Conservation (phyloP, 2,329 filamentous ascomycete species). For the Orbilia brochopaga region DNA sequence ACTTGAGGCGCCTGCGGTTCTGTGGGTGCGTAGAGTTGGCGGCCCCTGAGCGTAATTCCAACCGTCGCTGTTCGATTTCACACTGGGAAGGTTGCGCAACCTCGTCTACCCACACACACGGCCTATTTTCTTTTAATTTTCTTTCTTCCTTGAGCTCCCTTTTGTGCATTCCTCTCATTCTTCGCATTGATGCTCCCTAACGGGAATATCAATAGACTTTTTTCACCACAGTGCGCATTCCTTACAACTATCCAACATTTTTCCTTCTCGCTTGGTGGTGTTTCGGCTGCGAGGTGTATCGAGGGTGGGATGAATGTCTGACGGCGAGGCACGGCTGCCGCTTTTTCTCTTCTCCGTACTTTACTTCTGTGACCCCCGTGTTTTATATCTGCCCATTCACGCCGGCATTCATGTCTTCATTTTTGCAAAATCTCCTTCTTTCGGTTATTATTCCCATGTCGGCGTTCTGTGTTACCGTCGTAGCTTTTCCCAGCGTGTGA, state of each 20-base stretch:
- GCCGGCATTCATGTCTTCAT: not conserved
- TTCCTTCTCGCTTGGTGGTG: not conserved
- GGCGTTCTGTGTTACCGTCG: constrained; percentile 7
- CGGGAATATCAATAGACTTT: not conserved
- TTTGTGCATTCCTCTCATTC: constrained; percentile 3
- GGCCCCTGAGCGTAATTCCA: constrained; percentile 24
- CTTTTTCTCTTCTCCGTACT: not conserved
- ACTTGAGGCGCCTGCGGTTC: constrained; percentile 53
- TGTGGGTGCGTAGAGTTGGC: constrained; percentile 53
- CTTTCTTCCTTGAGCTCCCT: constrained; percentile 2
- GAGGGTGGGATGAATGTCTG: not conserved
- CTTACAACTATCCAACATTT: constrained; percentile 24
- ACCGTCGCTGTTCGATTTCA: not conserved
- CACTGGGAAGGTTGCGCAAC: not conserved
- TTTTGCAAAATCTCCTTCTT: too few species aligned
- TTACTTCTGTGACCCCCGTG: not conserved
- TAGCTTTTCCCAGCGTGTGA: not conserved
- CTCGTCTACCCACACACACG: constrained; percentile 8
- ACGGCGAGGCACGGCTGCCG: not conserved
- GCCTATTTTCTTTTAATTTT: constrained; percentile 10
- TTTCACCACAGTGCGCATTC: not conserved
- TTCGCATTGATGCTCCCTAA: constrained; percentile 7
- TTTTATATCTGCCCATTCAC: not conserved
- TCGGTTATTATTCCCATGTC: not conserved
- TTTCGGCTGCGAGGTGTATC: not conserved